Evolutionary conservation across 169 alveolate species (phyloP), one percentile per base, ranked within the genome.

Genomic region (Plasmodium ovale): DNA sequence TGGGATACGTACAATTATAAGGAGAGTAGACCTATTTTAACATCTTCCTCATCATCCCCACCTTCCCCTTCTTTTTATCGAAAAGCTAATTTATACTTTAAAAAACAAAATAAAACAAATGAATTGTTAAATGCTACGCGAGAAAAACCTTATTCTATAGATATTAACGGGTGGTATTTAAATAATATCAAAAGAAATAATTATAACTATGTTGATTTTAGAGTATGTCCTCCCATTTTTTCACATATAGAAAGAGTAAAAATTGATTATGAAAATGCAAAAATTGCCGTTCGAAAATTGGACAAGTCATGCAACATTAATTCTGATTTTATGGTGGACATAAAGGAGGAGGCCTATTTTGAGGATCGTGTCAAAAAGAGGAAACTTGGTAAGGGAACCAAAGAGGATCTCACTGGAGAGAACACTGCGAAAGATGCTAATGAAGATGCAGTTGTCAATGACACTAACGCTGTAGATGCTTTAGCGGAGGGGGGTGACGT

Each of bases 221-320:
- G 82, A 31, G 35, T 82, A 4, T 82, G 90, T 47, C 90, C 90
- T 21, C 90, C 90, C 25, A 82, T 82, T 33, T 82, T 82, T 51
- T 82, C 90, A 3, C 90, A 82, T 54, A 42, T 33, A 4, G 84
- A 82, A 51, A 69, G 62, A 65, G 65, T 82, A 33, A 67, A 64
- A 64, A 37, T 39, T 16, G 90, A 82, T 65, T 82, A 82, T 82
- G 59, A 65, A 39, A 33, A 49, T 53, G 90, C 90, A 6, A 82
- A 82, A 82, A 35, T 1, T 0, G 10, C 65, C 16, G 84, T 82
- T 39, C 39, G 84, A 12, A 82, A 64, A 16, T 35, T 82, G 39
- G 90, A 82, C n/a, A 56, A 39, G 5, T 82, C 84, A 2, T 82
- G 90, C 27, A 49, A 67, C 10, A 82, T 82, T n/a, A 59, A 82